Base-by-base conservation (phyloP, 164 flowering plant species). In the Taxillus chinensis region DNA sequence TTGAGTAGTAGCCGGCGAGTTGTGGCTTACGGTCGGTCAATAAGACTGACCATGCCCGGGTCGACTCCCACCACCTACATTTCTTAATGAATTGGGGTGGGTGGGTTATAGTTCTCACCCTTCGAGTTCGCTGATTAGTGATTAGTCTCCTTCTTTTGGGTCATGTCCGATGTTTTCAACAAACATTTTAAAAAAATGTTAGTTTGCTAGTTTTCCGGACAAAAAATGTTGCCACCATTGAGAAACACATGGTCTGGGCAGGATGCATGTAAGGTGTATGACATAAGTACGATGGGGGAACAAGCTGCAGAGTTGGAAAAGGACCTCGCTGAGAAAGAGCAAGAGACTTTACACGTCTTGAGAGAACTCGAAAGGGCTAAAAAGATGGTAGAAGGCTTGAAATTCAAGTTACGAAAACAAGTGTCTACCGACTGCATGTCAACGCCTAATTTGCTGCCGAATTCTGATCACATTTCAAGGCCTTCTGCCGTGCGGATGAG, bases 301-400 rank as follows among this genome's bases (percentile, higher is more conserved):
- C 81, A 80, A 13, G 80, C 85, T 7, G 73, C 78, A 52, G 74
- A 77, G 60, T 46, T 85, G 48, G 84, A 80, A 74, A 85, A 76
- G 70, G 81, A 79, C 63, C 74, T 85, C 60, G 73, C 78, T 0
- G 73, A 64, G 57, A 85, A 83, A 72, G 85, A 85, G 65, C 62
- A 73, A 52, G 83, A 85, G 65, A 82, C 91, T 15, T 80, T 80
- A 43, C 75, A 79, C 58, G 78, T 85, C 17, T 67, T 85, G 10
- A 85, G 74, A 77, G 85, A 83, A 41, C 78, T 85, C 12, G 82
- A 79, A 58, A 57, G 71, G 3, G 80, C 86, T 6, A 85, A 85
- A 63, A 70, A 64, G 45, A 67, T 82, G 2, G 77, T 81, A 2
- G 86, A 83, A 71, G 82, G 67, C 45, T 55, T 85, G 12, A 85